Base-by-base conservation (phyloP, 805 yeast genomes). In the Schwanniomyces yamadae region DNA sequence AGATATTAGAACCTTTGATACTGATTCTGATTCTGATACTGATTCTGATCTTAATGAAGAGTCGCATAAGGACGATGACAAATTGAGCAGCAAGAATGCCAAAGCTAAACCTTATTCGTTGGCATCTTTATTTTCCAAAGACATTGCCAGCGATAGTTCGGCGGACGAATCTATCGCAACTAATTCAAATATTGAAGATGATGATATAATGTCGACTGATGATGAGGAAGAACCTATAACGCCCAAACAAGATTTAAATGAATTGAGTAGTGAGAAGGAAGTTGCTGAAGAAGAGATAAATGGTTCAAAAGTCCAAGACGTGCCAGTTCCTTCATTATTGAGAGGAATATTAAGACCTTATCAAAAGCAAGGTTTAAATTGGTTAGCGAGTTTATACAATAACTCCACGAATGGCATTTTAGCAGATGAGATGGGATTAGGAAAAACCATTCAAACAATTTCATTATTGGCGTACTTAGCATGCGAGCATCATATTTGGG, bases 341-440 rank as follows among this genome's bases (percentile, higher is more conserved):
- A 73, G 89, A 42, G 99, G 98, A 18, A 77, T 79, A 0, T 66
- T 93, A 34, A 79, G 99, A 57, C 86, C 80, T 6, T 93, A 93
- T 52, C 99, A 93, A 57, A 91, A 89, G 39, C 95, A 88, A 59
- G 99, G 99, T 41, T 71, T 93, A 24, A 95, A 93, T 48, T 93
- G 99, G 99, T 66, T 93, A 32, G 98, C 96, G 1, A 88, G 96
- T 30, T 66, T 93, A 39, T 91, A 90, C 64, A 87, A 87, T 56
- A 87, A 87, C 52, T 80, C 85, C 38, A 93, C 98, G 4, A 93
- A 93, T 58, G 99, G 99, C 45, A 93, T 93, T 34, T 71, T 93
- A 31, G 99, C 99, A 1, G 99, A 93, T 61, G 99, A 93, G 57
- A 93, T 93, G 99, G 99, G 99, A 37, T 72, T 93, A 27, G 99